Evolutionary conservation across 1,139 yeast species (phyloP).

Genomic region (Blastobotrys malaysiensis): DNA sequence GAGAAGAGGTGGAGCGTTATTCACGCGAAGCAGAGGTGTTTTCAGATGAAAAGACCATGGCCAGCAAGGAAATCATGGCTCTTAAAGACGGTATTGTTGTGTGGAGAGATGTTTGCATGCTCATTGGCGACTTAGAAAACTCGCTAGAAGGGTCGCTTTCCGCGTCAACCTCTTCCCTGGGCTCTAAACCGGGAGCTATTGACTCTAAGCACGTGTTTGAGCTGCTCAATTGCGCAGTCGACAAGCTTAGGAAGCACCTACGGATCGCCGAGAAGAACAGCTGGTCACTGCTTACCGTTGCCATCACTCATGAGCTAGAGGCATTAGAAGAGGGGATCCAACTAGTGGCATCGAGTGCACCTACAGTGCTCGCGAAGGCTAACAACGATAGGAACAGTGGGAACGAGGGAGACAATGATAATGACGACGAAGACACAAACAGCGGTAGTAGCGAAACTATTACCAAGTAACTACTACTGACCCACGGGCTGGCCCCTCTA

Average conservation of each 20-base stretch:
- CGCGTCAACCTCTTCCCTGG: neutral
- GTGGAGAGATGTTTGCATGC: constrained; percentile 26
- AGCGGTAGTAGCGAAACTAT: neutral
- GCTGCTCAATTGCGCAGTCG: constrained; percentile 12
- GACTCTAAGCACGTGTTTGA: constrained; percentile 12
- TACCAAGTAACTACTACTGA: neutral
- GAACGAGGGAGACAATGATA: neutral
- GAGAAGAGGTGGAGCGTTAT: constrained; percentile 13
- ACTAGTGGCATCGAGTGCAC: neutral
- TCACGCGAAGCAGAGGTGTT: constrained; percentile 21
- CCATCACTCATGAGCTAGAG: constrained; percentile 30
- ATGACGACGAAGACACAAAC: neutral
- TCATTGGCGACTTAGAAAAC: constrained; percentile 19
- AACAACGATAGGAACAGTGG: neutral
- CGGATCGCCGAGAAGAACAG: constrained; percentile 18
- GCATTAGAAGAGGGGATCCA: constrained; percentile 23
- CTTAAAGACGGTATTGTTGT: constrained; percentile 24
- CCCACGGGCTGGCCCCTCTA: neutral
- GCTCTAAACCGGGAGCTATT: neutral
- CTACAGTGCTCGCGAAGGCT: neutral
- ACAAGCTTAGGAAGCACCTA: constrained; percentile 13
- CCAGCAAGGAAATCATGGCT: constrained; percentile 20
- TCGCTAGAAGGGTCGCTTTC: constrained; percentile 9
- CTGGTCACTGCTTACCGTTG: constrained; percentile 28
- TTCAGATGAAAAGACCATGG: constrained; percentile 14